Evolutionary conservation across 768 basidiomycete species (phyloP), one percentile per base, ranked within the genome.

Genomic region (Suillus placidus): DNA sequence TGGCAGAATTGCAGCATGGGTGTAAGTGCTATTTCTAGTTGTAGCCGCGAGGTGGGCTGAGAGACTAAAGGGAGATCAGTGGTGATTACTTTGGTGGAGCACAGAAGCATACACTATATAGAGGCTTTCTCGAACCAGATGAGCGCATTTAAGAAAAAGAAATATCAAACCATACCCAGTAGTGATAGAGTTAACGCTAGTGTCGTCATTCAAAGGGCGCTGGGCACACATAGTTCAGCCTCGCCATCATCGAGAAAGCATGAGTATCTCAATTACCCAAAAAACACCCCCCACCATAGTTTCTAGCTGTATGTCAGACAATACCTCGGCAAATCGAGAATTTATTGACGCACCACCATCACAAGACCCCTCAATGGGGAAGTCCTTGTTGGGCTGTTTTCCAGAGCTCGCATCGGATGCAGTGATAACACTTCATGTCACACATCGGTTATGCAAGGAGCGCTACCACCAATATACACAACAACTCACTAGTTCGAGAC

Each of bases 221-320:
- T 85, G 61, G 4, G 12, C 0, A 12, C 20, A 45, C 2, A 42
- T 4, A n/a, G 12, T 43, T 65, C 60, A 61, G 13, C 34, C 26
- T 30, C 35, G 6, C 23, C 35, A 55, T 40, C 23, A 14, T 51
- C 1, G 18, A 23, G 10, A 6, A 23, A 26, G 3, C 5, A 63
- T 37, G 2, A 30, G 2, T 38, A 55, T 47, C 14, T 18, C 18
- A 62, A 76, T 56, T 67, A 84, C 84, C 84, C 85, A 86, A 69
- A 86, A 87, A 20, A 86, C 85, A 10, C 83, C 84, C 4, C 85
- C 85, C 6, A 80, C 83, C 83, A 85, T 85, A 12, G 82, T 81
- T 30, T 71, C 82, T 83, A 64, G 23, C 34, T 20, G 18, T 43
- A 65, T 23, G 30, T 64, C 52, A 63, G 45, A 6, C 18, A 16